phyloP scores from a whole-genome alignment of 345 rosid species.

The Eucalyptus brandiana region DNA sequence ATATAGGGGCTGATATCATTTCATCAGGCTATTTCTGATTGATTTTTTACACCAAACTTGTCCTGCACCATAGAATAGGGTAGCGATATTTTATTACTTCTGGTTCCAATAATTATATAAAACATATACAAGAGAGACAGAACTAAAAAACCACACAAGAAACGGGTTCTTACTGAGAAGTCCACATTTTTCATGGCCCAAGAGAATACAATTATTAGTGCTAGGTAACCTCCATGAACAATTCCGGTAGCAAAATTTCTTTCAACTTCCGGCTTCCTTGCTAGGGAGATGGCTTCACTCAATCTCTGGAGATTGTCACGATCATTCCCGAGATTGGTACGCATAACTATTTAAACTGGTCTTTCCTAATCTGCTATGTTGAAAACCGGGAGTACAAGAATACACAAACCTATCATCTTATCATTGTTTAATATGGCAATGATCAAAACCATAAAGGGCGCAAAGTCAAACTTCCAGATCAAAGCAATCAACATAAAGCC shows the following conservation, averaged over 20 bases:
- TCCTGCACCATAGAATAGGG: conserved; percentile 18
- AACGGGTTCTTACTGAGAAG: conserved; percentile 36
- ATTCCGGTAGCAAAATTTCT: conserved; percentile 70
- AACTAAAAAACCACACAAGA: neutral
- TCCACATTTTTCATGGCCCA: conserved; percentile 58
- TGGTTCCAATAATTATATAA: neutral
- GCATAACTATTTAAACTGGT: neutral
- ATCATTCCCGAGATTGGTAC: conserved; percentile 37
- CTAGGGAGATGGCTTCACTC: conserved; percentile 78
- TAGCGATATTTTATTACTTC: neutral
- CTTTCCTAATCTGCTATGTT: neutral
- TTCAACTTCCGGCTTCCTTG: conserved; percentile 85
- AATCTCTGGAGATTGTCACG: conserved; percentile 80
- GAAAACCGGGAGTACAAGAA: neutral
- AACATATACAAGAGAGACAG: neutral
- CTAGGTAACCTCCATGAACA: conserved; percentile 74
- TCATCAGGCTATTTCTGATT: conserved; percentile 11
- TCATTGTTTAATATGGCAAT: conserved; percentile 86
- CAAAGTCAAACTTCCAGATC: conserved; percentile 82
- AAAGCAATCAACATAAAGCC: conserved; percentile 84
- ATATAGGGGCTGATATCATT: conserved; percentile 75
- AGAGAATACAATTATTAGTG: conserved; percentile 72
- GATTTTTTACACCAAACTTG: conserved; percentile 36
- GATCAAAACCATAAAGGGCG: conserved; percentile 88
- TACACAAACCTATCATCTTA: conserved; percentile 2